These are phyloP conservation scores for Cladosporium velox DNA, from an alignment of 2,329 filamentous ascomycete species.

Conservation along the genomic window DNA sequence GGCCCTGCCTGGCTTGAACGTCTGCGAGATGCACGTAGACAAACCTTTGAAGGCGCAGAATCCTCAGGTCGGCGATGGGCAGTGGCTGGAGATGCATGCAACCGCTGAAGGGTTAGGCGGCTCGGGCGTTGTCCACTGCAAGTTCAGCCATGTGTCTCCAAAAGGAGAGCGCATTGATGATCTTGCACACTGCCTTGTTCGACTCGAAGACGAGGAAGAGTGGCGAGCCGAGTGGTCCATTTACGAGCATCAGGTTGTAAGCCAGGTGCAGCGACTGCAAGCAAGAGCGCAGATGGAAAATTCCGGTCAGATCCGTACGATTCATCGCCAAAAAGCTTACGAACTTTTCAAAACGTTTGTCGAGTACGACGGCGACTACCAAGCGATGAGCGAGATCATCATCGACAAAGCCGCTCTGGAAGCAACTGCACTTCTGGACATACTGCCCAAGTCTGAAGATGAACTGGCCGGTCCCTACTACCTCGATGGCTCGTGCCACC, in stretches of 20 bases:
- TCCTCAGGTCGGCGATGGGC: conserved; percentile 25
- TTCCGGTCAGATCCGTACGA: conserved; percentile 24
- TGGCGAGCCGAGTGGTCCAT: conserved; percentile 31
- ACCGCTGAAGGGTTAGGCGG: conserved; percentile 7
- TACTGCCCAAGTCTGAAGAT: conserved; percentile 30
- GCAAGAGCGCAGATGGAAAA: conserved; percentile 24
- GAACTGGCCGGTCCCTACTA: conserved; percentile 41
- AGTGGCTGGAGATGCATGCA: conserved; percentile 34
- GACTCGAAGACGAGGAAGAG: conserved; percentile 24
- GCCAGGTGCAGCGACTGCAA: conserved; percentile 27
- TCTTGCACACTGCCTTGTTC: conserved; percentile 31
- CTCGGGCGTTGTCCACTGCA: conserved; percentile 24
- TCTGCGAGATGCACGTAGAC: conserved; percentile 32
- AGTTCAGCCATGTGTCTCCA: conserved; percentile 30
- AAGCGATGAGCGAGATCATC: conserved; percentile 33
- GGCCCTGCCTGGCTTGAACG: conserved; percentile 28
- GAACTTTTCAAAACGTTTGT: conserved; percentile 33
- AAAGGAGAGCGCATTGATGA: conserved; percentile 29
- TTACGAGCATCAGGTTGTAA: conserved; percentile 23
- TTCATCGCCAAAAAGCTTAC: conserved; percentile 28
- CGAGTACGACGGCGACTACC: conserved; percentile 31
- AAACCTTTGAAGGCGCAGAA: conserved; percentile 32
- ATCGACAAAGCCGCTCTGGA: conserved; percentile 30
- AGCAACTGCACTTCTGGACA: conserved; percentile 35
- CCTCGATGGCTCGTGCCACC: conserved; percentile 41